Percentiles rank a stretch among this genome's conserved stretches.
Conservation (phyloP, 106 monocot species). For the Platanthera guangdongensis region DNA sequence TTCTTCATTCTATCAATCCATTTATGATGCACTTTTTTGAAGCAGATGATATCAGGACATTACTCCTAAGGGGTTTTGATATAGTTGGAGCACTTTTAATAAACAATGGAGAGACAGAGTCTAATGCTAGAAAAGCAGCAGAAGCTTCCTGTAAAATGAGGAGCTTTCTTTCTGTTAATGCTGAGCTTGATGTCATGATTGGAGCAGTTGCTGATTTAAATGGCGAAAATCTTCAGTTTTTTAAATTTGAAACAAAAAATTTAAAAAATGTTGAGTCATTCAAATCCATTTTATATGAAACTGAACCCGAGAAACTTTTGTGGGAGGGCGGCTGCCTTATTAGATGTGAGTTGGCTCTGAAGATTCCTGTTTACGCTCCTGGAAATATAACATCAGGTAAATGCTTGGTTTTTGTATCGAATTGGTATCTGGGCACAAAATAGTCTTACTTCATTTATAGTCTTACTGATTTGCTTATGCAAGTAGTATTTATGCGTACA, state of each 20-base stretch:
- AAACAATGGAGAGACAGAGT: conserved; percentile 25
- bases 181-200: conserved; percentile 35
- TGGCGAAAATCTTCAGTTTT: conserved; percentile 46
- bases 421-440: background rate
- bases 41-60: conserved; percentile 66
- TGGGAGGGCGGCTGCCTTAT: conserved; percentile 89
- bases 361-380: conserved; percentile 65
- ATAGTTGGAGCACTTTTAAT: conserved; percentile 70
- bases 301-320: conserved; percentile 40
- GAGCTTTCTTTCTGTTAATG: conserved; percentile 32
- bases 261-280: conserved; percentile 25
- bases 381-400: conserved; percentile 44
- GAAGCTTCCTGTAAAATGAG: conserved; percentile 42
- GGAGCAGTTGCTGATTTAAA: conserved; percentile 37
- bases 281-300: conserved; percentile 49
- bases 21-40: background rate
- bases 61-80: conserved; percentile 68
- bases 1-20: background rate
- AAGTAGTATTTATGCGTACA: background rate
- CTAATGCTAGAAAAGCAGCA: conserved; percentile 50
- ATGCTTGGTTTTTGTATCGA: background rate
- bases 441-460: background rate
- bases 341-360: conserved; percentile 53
- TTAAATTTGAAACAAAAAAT: conserved; percentile 27
- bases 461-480: background rate